Evolutionary conservation across 2,329 filamentous ascomycete genomes (phyloP).

Genomic region (Lasiodiplodia sp.): DNA sequence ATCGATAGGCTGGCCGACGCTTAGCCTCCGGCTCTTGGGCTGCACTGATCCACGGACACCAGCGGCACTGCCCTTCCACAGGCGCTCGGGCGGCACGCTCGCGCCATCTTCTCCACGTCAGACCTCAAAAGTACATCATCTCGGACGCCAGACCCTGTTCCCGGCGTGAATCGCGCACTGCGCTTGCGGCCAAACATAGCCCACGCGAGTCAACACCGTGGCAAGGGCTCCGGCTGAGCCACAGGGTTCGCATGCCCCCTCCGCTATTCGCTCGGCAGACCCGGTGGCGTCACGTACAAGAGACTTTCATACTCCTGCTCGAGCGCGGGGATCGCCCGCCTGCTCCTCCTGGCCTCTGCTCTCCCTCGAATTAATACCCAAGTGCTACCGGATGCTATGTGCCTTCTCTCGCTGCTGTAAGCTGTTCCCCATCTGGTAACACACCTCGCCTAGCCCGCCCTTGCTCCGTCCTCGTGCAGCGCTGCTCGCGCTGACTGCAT

Average conservation of each 20-base stretch:
- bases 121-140: constrained; percentile 26
- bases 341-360: constrained; percentile 22
- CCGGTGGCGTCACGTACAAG: constrained; percentile 31
- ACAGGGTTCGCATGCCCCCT: constrained; percentile 29
- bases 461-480: constrained; percentile 25
- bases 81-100: constrained; percentile 23
- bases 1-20: constrained; percentile 15
- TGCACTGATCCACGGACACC: constrained; percentile 24
- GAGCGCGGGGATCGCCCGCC: constrained; percentile 26
- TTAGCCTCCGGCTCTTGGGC: constrained; percentile 24
- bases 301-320: constrained; percentile 19
- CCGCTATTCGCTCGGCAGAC: constrained; percentile 27
- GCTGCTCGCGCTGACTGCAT: constrained; percentile 30
- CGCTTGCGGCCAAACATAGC: constrained; percentile 28
- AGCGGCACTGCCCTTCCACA: constrained; percentile 25
- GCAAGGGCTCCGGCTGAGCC: constrained; percentile 27
- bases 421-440: constrained; percentile 17
- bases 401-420: constrained; percentile 20
- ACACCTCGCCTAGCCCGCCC: constrained; percentile 25
- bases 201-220: constrained; percentile 29
- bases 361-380: constrained; percentile 6
- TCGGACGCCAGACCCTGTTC: constrained; percentile 29
- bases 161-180: constrained; percentile 26
- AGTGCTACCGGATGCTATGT: constrained; percentile 24
- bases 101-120: constrained; percentile 28